A percentile compares a stretch with the other conserved stretches of the same genome.
Evolutionary conservation across 2,329 filamentous ascomycete species (phyloP).

Genomic region (Ophiocordyceps camponoti-saundersi): DNA sequence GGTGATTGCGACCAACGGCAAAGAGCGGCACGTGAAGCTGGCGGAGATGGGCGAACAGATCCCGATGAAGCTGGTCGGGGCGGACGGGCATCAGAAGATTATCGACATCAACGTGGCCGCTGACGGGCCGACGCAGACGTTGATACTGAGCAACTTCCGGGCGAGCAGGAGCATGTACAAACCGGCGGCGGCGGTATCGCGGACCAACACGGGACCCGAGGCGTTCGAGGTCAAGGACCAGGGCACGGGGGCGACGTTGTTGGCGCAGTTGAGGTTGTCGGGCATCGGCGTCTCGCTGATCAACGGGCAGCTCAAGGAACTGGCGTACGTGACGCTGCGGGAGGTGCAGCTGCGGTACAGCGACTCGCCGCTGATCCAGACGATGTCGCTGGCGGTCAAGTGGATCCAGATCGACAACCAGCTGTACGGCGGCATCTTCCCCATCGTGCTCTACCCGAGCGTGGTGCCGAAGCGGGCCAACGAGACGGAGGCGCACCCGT

Average conservation of each 20-base stretch:
- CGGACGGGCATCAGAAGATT: conserved; percentile 58
- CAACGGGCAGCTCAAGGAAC: conserved; percentile 78
- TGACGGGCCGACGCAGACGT: conserved; percentile 84
- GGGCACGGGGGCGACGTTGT: conserved; percentile 76
- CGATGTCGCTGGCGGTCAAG: conserved; percentile 76
- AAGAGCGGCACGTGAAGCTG: conserved; percentile 78
- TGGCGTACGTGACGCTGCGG: conserved; percentile 84
- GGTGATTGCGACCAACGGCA: conserved; percentile 38
- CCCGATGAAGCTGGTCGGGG: conserved; percentile 72
- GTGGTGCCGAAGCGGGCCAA: conserved; percentile 94
- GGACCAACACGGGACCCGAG: conserved; percentile 31
- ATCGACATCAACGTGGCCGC: conserved; percentile 95
- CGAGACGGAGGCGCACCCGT: conserved; percentile 91
- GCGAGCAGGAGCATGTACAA: conserved; percentile 82
- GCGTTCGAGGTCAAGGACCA: conserved; percentile 84
- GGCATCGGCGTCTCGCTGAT: conserved; percentile 87
- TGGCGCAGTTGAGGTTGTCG: conserved; percentile 71
- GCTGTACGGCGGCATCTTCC: conserved; percentile 94
- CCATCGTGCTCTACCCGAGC: conserved; percentile 90
- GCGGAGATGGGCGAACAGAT: conserved; percentile 93
- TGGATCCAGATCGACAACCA: conserved; percentile 99
- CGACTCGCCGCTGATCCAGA: conserved; percentile 89
- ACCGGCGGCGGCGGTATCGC: conserved; percentile 33
- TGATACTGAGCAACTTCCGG: conserved; percentile 89
- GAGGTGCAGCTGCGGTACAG: conserved; percentile 83